Conservation (phyloP, 2,329 filamentous ascomycete genomes). For the Scytalidium lignicola region DNA sequence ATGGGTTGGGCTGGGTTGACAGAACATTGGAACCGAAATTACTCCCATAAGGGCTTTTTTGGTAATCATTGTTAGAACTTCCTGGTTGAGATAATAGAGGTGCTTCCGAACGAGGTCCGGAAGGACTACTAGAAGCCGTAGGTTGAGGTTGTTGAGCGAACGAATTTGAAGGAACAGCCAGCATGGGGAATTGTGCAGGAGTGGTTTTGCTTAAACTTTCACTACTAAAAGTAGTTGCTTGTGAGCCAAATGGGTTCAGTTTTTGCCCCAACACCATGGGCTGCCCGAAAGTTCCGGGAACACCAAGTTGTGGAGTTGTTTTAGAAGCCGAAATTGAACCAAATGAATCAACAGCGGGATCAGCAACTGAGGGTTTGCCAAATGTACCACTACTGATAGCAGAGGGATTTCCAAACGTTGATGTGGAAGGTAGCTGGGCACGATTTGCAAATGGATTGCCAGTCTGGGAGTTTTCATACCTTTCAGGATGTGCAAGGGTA, state of each 20-base stretch:
- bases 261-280: conserved; percentile 31
- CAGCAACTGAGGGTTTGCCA: conserved; percentile 33
- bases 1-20: conserved; percentile 24
- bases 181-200: conserved; percentile 39
- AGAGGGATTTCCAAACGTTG: conserved; percentile 10
- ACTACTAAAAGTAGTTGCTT: conserved; percentile 38
- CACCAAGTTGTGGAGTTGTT: conserved; percentile 12
- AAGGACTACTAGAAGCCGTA: conserved; percentile 10
- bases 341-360: conserved; percentile 27
- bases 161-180: conserved; percentile 28
- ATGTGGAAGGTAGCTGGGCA: conserved; percentile 21
- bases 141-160: conserved; percentile 39
- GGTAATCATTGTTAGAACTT: background rate
- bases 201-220: conserved; percentile 18
- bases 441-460: conserved; percentile 20
- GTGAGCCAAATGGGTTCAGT: conserved; percentile 26
- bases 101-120: conserved; percentile 1
- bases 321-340: conserved; percentile 23
- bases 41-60: conserved; percentile 3
- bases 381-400: conserved; percentile 23
- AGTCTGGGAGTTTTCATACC: background rate
- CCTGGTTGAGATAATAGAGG: background rate
- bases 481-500: conserved; percentile 29
- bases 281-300: conserved; percentile 32
- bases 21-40: conserved; percentile 1